Evolutionary conservation across 2,329 filamentous ascomycete genomes (phyloP).

Genomic region (Fusarium sp.): DNA sequence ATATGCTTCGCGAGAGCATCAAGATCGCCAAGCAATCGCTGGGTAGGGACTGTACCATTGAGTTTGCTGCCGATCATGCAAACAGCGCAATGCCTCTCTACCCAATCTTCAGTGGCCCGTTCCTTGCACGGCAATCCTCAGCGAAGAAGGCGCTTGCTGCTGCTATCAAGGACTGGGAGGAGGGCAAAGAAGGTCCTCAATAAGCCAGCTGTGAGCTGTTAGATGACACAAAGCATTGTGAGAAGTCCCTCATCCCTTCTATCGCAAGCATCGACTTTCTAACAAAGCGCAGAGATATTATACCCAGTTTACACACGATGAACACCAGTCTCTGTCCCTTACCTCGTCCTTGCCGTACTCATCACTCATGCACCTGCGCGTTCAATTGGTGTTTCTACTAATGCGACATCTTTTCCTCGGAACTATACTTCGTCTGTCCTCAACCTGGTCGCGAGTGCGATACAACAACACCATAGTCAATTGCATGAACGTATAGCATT

Average conservation of each 20-base stretch:
- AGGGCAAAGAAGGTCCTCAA: slow-evolving; percentile 15
- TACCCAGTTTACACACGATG: background rate
- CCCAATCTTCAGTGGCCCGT: slow-evolving; percentile 70
- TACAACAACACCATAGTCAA: background rate
- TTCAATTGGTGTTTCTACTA: slow-evolving; percentile 59
- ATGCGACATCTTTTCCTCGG: too few relatives aligned
- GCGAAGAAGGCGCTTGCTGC: slow-evolving; percentile 64
- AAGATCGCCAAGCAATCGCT: slow-evolving; percentile 73
- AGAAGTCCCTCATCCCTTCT: background rate
- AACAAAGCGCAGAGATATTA: background rate
- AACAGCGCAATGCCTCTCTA: slow-evolving; percentile 75
- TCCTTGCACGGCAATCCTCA: slow-evolving; percentile 69
- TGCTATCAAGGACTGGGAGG: slow-evolving; percentile 44
- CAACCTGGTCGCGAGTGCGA: background rate
- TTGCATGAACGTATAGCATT: background rate
- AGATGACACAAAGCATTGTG: background rate
- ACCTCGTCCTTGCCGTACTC: background rate
- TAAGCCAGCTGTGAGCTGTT: background rate
- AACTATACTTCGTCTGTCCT: too few relatives aligned
- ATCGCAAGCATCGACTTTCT: background rate
- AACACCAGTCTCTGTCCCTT: background rate
- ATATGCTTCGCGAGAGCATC: slow-evolving; percentile 81
- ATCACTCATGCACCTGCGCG: background rate
- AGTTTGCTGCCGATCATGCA: slow-evolving; percentile 83
- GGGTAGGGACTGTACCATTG: slow-evolving; percentile 72